Percentiles rank a stretch among this genome's conserved stretches.
Conservation (phyloP, 495 filamentous ascomycete genomes). For the Penicillium samsonianum region DNA sequence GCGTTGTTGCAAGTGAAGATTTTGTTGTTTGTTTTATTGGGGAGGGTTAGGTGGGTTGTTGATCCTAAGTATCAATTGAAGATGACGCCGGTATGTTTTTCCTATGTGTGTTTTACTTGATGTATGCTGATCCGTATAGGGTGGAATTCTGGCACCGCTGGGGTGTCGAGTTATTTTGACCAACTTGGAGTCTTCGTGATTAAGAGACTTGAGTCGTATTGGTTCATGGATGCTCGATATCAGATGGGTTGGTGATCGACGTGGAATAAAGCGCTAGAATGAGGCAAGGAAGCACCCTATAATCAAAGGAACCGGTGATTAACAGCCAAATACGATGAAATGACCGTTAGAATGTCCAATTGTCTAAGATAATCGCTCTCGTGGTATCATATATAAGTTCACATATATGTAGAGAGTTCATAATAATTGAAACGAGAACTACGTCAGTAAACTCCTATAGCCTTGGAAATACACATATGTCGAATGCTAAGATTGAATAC, state of each 20-base stretch:
- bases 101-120: not conserved
- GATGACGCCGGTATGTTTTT: constrained; percentile 38
- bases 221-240: not conserved
- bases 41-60: constrained; percentile 30
- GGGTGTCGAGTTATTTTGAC: constrained; percentile 13
- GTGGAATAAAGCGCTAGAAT: not conserved
- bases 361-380: no score
- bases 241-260: not conserved
- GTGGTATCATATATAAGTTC: no score
- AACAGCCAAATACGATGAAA: no score
- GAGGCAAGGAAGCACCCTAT: not conserved
- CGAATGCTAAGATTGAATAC: no score
- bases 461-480: no score
- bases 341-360: no score
- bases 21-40: constrained; percentile 33
- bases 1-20: constrained; percentile 39
- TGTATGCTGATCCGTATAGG: constrained; percentile 4
- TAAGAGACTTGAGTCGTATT: not conserved
- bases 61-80: constrained; percentile 34
- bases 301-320: not conserved
- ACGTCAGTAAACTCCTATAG: no score
- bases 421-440: no score
- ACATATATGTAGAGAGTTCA: no score
- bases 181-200: constrained; percentile 2
- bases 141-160: constrained; percentile 10